phyloP scores from a whole-genome alignment of 257 asterid genomes.

The Lavandula angustifolia region DNA sequence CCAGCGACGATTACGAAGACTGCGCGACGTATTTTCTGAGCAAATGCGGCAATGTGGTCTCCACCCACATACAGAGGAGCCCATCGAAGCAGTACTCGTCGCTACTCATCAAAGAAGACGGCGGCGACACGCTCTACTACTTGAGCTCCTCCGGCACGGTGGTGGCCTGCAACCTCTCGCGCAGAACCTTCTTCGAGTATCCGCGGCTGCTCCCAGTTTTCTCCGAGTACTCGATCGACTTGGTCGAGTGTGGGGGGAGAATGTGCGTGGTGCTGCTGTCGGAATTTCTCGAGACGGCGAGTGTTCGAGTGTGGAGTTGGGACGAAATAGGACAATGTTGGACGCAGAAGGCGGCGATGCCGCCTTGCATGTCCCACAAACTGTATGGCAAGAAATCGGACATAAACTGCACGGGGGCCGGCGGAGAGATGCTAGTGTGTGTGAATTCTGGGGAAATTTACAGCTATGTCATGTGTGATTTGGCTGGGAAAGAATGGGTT shows the following conservation, averaged over 20 bases:
- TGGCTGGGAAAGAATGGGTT: conserved; percentile 64
- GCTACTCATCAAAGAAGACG: conserved; percentile 34
- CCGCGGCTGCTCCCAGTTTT: conserved; percentile 72
- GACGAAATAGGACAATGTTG: conserved; percentile 44
- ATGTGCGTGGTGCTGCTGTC: conserved; percentile 57
- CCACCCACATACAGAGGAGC: conserved; percentile 61
- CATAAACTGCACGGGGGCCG: conserved; percentile 63
- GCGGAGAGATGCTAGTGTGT: conserved; percentile 57
- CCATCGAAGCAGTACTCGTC: conserved; percentile 84
- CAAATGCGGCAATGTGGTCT: conserved; percentile 79
- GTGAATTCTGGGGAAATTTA: conserved; percentile 49
- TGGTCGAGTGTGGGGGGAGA: conserved; percentile 64
- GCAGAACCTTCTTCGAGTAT: conserved; percentile 46
- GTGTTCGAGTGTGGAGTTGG: conserved; percentile 74
- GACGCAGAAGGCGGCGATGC: conserved; percentile 78
- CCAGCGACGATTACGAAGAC: conserved; percentile 23
- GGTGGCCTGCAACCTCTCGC: conserved; percentile 60
- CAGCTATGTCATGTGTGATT: conserved; percentile 60
- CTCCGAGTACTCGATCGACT: conserved; percentile 76
- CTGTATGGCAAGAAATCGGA: conserved; percentile 73
- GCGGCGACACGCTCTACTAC: conserved; percentile 53
- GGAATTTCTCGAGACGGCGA: conserved; percentile 70
- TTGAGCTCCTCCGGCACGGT: conserved; percentile 68
- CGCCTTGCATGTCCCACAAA: conserved; percentile 62
- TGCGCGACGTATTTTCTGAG: conserved; percentile 61